phyloP scores from a whole-genome alignment of 2,329 filamentous ascomycete species.

The Colletotrichum sp. region DNA sequence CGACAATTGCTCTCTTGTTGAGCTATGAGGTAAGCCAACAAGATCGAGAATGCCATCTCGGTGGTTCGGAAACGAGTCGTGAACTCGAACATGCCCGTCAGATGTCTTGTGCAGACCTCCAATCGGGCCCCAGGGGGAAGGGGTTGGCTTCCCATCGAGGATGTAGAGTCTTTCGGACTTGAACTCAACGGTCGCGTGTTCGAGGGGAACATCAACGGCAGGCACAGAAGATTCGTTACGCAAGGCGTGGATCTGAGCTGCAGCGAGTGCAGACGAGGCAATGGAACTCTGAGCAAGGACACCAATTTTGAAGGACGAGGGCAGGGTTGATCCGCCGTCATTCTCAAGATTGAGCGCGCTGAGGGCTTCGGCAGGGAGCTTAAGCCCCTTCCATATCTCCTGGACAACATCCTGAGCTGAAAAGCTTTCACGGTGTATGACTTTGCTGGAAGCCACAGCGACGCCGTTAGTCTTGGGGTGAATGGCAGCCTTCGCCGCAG shows the following conservation, averaged over 20 bases:
- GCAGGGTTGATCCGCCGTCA: conserved; percentile 8
- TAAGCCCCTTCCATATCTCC: conserved; percentile 4
- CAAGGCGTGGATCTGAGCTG: conserved; percentile 48
- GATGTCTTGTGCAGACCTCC: conserved; percentile 56
- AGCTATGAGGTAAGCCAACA: conserved; percentile 39
- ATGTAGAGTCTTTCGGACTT: conserved; percentile 55
- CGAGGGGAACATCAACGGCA: conserved; percentile 43
- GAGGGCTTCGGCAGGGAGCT: not conserved
- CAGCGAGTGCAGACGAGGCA: conserved; percentile 53
- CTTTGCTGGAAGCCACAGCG: accelerated
- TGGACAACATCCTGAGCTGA: not conserved
- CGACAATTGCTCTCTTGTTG: conserved; percentile 43
- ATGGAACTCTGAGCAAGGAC: conserved; percentile 58
- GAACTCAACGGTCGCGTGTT: conserved; percentile 57
- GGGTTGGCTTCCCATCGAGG: conserved; percentile 40
- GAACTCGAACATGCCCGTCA: conserved; percentile 60
- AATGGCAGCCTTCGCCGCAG: not conserved
- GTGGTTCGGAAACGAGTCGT: conserved; percentile 60
- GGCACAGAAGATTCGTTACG: conserved; percentile 36
- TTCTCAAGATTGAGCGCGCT: not conserved
- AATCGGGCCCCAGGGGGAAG: conserved; percentile 44
- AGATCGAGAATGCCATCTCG: conserved; percentile 45
- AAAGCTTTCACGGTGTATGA: not conserved
- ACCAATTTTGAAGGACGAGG: conserved; percentile 60
- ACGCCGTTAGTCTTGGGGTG: not conserved